Evolutionary conservation across 2,329 filamentous ascomycete species (phyloP).

Genomic region (Harringtonia lauricola): DNA sequence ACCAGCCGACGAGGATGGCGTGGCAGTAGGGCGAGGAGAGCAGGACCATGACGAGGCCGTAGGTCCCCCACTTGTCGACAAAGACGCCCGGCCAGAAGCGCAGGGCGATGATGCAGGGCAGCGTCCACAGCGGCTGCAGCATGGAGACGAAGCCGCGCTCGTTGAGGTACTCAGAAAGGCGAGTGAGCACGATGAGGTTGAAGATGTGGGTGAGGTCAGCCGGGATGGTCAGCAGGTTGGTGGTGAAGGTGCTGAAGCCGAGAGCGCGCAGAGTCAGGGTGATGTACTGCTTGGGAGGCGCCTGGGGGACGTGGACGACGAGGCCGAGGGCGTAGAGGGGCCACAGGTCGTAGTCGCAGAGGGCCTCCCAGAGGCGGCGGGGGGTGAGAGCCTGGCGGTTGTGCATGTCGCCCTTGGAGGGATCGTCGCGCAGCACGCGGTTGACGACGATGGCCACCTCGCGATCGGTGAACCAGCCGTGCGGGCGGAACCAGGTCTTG

Average conservation of each 20-base stretch:
- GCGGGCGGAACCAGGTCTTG: constrained; percentile 28
- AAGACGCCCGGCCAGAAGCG: constrained; percentile 30
- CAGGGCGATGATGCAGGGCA: constrained; percentile 42
- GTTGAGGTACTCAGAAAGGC: constrained; percentile 37
- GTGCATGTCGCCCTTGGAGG: constrained; percentile 45
- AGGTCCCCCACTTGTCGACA: constrained; percentile 30
- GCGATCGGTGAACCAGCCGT: constrained; percentile 39
- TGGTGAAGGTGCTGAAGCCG: constrained; percentile 8
- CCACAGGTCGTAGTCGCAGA: constrained; percentile 11
- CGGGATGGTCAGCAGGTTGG: constrained; percentile 10
- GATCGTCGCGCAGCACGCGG: constrained; percentile 42
- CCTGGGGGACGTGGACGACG: constrained; percentile 2
- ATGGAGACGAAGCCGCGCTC: constrained; percentile 34
- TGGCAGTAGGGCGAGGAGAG: constrained; percentile 44
- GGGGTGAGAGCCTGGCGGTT: constrained; percentile 43
- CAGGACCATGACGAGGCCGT: constrained; percentile 34
- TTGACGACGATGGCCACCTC: constrained; percentile 50
- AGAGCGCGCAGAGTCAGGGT: constrained; percentile 6
- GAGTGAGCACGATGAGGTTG: constrained; percentile 32
- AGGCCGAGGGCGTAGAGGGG: constrained; percentile 10
- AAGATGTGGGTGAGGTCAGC: constrained; percentile 35
- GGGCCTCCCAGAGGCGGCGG: constrained; percentile 10
- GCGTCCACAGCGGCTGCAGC: constrained; percentile 38
- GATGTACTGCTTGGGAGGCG: constrained; percentile 4
- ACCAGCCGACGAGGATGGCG: constrained; percentile 43